Base-by-base conservation (phyloP, 2,329 filamentous ascomycete species). In the Phialophora verrucosa region DNA sequence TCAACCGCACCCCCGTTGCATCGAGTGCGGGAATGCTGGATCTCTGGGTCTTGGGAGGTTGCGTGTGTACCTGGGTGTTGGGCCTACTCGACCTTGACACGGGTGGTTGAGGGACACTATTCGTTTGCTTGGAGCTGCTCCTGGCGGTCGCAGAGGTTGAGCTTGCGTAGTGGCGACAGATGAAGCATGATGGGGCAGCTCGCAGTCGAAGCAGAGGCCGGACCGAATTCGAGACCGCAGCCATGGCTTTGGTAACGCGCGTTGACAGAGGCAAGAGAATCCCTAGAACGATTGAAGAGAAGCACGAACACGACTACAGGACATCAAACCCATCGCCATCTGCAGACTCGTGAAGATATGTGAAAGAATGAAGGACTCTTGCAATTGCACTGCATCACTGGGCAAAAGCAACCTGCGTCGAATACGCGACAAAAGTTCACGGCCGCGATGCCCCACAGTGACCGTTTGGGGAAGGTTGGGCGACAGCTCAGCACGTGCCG, bases 171-270 rank as follows among this genome's bases (percentile, higher is more conserved):
- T 14, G 65, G 14, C 63, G 59, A 20, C 62, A 59, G 29, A 42
- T 27, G n/a, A 62, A 14, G 42, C 63, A 65, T 44, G 50, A 55
- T 54, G 27, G 38, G 23, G 42, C 6, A 12, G 35, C 32, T 35
- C 66, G 59, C 32, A 57, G 25, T 56, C 66, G 66, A 49, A 65
- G 55, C 1, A 65, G 20, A 56, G 59, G 59, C 29, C 50, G 62
- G 32, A 61, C 23, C 20, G 58, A 31, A 54, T 32, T 27, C 12
- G 50, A 59, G 55, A 59, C 20, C 7, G 50, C 20, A 47, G 59
- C 53, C 66, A 68, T 68, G 29, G 32, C 50, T 31, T 38, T 7
- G 23, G 12, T 27, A 38, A 17, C 14, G 32, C 17, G 38, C 32
- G 23, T 57, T 23, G n/a, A 7, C 17, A 42, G 47, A 31, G 10